phyloP scores from a whole-genome alignment of 225 moss, liverwort and hornwort species.

The Neckera pumila region DNA sequence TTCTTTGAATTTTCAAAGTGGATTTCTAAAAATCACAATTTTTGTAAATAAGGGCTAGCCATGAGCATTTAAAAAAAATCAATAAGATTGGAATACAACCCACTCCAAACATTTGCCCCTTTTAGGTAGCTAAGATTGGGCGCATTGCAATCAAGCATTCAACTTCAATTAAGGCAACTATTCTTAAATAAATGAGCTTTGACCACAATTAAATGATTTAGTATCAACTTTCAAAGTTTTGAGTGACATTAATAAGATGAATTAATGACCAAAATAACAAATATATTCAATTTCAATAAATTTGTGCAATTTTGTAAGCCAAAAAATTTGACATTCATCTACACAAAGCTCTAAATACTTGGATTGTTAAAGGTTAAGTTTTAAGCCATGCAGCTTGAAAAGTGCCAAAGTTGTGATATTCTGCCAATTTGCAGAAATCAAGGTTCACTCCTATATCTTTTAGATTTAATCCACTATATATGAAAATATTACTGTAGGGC shows the following conservation, averaged over 20 bases:
- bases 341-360: background rate
- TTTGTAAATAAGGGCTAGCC: too few relatives aligned
- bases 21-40: too few relatives aligned
- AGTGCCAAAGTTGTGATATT: background rate
- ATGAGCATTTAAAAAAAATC: background rate
- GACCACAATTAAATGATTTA: too few relatives aligned
- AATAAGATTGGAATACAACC: background rate
- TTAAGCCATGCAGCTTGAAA: background rate
- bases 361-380: background rate
- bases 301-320: background rate
- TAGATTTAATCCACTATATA: rapidly evolving
- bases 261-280: background rate
- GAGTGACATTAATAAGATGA: too few relatives aligned
- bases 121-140: too few relatives aligned
- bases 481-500: background rate
- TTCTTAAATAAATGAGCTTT: too few relatives aligned
- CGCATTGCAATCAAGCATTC: background rate
- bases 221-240: too few relatives aligned
- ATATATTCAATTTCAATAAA: background rate
- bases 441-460: background rate
- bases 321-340: background rate
- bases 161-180: background rate
- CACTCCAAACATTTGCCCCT: too few relatives aligned
- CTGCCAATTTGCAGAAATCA: rapidly evolving
- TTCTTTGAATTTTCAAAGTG: background rate